Percentiles rank a stretch among this genome's conserved stretches.
These are phyloP conservation scores for Peronospora destructor DNA, from an alignment of 352 stramenopile genomes.

Conservation along the genomic window DNA sequence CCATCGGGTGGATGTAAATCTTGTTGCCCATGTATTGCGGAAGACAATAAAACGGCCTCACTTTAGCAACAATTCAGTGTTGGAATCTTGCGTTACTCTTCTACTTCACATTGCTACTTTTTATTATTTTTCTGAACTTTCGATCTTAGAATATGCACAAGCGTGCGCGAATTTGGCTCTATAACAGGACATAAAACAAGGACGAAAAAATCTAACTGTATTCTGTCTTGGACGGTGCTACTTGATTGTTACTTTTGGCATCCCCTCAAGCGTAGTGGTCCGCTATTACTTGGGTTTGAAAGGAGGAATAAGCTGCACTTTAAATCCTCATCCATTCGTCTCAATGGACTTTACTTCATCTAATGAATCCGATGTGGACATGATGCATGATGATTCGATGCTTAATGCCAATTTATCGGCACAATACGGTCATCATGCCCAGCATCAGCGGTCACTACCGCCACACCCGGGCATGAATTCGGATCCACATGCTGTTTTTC, in stretches of 20 bases:
- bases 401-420: constrained; percentile 42
- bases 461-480: constrained; percentile 11
- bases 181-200: neutral
- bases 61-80: too few species aligned
- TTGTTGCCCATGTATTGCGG: too few species aligned
- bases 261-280: neutral
- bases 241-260: constrained; percentile 9
- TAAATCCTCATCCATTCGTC: neutral
- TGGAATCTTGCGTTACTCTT: too few species aligned
- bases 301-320: neutral
- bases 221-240: constrained; percentile 4
- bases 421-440: constrained; percentile 32
- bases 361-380: constrained; percentile 61
- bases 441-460: constrained; percentile 12
- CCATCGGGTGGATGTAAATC: too few species aligned
- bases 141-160: neutral
- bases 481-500: constrained; percentile 28
- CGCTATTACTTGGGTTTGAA: neutral
- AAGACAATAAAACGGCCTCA: too few species aligned
- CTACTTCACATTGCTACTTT: neutral
- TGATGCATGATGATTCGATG: constrained; percentile 69
- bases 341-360: constrained; percentile 50
- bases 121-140: too few species aligned
- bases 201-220: neutral
- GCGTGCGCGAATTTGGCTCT: neutral